Base-by-base conservation (phyloP, 192 early-diverging fungal species). In the Coemansia aciculifera region DNA sequence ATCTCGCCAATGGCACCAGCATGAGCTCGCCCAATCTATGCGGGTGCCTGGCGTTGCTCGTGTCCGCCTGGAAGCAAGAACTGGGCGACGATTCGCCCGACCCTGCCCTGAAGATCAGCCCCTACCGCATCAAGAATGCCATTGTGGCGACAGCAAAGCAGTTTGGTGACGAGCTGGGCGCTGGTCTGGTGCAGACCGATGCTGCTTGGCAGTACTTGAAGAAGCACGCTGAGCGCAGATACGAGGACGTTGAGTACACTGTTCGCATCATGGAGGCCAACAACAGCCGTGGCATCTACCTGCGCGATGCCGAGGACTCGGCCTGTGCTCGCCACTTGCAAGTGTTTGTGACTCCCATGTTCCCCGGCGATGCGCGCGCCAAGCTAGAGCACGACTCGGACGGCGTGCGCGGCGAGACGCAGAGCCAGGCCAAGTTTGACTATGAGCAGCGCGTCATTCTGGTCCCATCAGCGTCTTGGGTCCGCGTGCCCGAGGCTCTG, bases 11-110 rank as follows among this genome's bases (percentile, higher is more conserved):
- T 78, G 97, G 96, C 56, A 98, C 97, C 19, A 91, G 89, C 62
- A 99, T 99, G 97, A 89, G 90, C 54, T 87, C 89, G 56, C 97
- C 97, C 49, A 96, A 95, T 71, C 87, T 88, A 52, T 92, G 93
- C 77, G 93, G 95, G n/a, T 92, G 93, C 72, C 72, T 95, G 60
- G 84, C 92, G 7, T 80, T 96, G 31, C 75, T 98, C 63, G 77
- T 97, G 21, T 96, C 96, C 3, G 97, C 88, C 0, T 80, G 96
- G 71, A 97, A 94, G 82, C 80, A 74, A 32, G 72, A 77, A 62
- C 40, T 78, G 57, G 57, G 59, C 27, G 27, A 54, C 38, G 37
- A 42, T 27, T 15, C 12, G 57, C 89, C 85, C 12, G 75, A 83
- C 42, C 79, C 79, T 1, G 83, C 86, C 37, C 67, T 72, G 24